Conservation (phyloP, 2,329 filamentous ascomycete genomes). For the Botryotinia convoluta region DNA sequence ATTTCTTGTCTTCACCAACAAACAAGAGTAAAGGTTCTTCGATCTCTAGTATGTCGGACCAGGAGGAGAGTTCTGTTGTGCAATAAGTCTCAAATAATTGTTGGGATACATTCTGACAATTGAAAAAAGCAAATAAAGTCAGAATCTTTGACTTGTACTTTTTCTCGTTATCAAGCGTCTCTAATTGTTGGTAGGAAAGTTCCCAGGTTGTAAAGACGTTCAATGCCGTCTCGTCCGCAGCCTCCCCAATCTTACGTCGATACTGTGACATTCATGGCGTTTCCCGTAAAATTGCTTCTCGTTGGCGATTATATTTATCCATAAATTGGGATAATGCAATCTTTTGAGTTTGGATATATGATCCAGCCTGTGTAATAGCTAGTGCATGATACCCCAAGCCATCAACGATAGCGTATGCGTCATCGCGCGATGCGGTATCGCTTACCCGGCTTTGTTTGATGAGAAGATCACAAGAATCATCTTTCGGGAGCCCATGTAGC, state of each 20-base stretch:
- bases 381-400: constrained; percentile 32
- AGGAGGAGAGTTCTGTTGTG: background rate
- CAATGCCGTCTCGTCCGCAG: constrained; percentile 23
- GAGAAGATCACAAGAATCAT: constrained; percentile 26
- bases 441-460: constrained; percentile 6
- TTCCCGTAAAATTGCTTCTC: constrained; percentile 24
- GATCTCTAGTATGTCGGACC: too few relatives aligned
- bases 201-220: constrained; percentile 36
- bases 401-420: constrained; percentile 23
- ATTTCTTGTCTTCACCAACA: background rate
- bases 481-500: constrained; percentile 21
- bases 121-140: constrained; percentile 32
- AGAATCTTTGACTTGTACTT: constrained; percentile 23
- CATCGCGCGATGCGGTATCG: background rate
- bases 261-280: constrained; percentile 28
- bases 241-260: constrained; percentile 17
- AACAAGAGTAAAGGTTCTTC: background rate
- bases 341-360: constrained; percentile 31
- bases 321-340: constrained; percentile 28
- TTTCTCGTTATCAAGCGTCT: background rate
- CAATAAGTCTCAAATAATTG: constrained; percentile 28
- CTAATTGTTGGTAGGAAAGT: constrained; percentile 29
- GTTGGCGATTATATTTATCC: constrained; percentile 23
- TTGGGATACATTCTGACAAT: constrained; percentile 30
- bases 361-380: constrained; percentile 35